Percentiles rank a stretch among this genome's conserved stretches.
These are phyloP conservation scores for Epichloe coenophiala DNA, from an alignment of 2,329 filamentous ascomycete genomes.

Conservation along the genomic window DNA sequence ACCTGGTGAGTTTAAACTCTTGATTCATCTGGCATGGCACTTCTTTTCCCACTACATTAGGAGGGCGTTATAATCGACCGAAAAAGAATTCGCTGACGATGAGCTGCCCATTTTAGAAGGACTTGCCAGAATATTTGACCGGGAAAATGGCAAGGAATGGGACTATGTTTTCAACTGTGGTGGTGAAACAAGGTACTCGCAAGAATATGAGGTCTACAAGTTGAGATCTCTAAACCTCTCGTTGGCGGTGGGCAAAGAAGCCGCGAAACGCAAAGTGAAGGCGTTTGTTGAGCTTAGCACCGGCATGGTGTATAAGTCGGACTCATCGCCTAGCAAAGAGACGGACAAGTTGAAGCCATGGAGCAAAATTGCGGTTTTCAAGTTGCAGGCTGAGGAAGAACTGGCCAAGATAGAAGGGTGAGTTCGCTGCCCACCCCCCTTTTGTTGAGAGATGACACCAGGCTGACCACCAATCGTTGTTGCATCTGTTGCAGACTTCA, in stretches of 20 bases:
- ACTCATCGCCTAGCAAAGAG: constrained; percentile 74
- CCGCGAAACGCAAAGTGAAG: constrained; percentile 69
- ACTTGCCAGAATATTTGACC: constrained; percentile 76
- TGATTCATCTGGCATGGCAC: constrained; percentile 4
- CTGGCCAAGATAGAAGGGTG: constrained; percentile 72
- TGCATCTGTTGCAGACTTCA: constrained; percentile 45
- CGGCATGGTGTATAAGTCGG: constrained; percentile 92
- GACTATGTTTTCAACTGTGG: constrained; percentile 99
- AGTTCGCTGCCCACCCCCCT: constrained; percentile 13
- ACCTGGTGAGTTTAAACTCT: constrained; percentile 50
- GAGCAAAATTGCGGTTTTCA: constrained; percentile 86
- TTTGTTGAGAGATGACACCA: neutral
- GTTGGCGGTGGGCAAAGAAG: constrained; percentile 66
- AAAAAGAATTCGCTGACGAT: neutral
- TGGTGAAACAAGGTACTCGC: constrained; percentile 87
- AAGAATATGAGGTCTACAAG: constrained; percentile 94
- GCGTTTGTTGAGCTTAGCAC: constrained; percentile 85
- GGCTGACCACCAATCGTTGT: constrained; percentile 10
- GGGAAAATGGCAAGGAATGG: constrained; percentile 67
- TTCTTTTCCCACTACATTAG: neutral
- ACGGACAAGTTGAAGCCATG: constrained; percentile 84
- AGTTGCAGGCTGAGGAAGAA: constrained; percentile 79
- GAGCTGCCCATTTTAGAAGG: constrained; percentile 43
- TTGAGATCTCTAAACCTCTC: constrained; percentile 74
- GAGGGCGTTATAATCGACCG: neutral